Conservation (phyloP, 805 yeast genomes). For the Grigorovia transvaalensis region DNA sequence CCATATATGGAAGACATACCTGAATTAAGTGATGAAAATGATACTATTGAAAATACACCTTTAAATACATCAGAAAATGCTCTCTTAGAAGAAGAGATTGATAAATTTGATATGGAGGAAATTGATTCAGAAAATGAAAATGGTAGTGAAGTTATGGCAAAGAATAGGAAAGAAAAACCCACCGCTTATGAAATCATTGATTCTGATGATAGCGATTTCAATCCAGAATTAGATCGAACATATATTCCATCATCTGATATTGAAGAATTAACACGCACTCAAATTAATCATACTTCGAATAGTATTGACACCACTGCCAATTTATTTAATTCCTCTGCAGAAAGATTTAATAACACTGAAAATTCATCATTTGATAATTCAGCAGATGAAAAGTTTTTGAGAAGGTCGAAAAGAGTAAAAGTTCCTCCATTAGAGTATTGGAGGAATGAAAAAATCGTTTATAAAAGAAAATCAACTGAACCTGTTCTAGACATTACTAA, state of each 20-base stretch:
- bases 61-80: conserved; percentile 28
- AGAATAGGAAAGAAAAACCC: conserved; percentile 9
- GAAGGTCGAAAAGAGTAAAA: conserved; percentile 58
- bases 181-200: neutral
- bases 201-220: neutral
- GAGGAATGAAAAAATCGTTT: conserved; percentile 71
- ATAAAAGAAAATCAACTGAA: conserved; percentile 31
- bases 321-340: neutral
- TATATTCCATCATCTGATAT: conserved; percentile 5
- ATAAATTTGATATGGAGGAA: neutral
- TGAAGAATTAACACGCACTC: neutral
- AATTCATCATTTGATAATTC: neutral
- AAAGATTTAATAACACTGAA: neutral
- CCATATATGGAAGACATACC: conserved; percentile 37
- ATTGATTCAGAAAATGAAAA: neutral
- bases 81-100: conserved; percentile 20
- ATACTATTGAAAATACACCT: conserved; percentile 19
- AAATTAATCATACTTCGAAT: no score
- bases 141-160: neutral
- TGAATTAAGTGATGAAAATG: conserved; percentile 62
- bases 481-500: conserved; percentile 48
- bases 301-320: neutral
- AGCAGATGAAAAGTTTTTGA: conserved; percentile 5
- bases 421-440: conserved; percentile 72
- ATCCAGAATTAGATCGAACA: conserved; percentile 2